Conservation (phyloP, 371 early-diverging fungal species). For the Lichtheimia ramosa region DNA sequence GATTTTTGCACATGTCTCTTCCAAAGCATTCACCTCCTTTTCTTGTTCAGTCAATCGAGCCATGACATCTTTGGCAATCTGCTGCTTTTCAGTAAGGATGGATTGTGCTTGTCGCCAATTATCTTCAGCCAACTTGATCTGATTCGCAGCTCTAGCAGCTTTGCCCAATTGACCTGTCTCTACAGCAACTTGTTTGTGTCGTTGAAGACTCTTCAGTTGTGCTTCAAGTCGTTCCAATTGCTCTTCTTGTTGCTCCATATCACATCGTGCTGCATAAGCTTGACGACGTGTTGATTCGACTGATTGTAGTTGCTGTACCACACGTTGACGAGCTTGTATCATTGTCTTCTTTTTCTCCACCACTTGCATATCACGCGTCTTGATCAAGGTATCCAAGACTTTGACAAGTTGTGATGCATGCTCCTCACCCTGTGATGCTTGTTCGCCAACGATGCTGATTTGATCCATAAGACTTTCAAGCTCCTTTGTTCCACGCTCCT, state of each 20-base stretch:
- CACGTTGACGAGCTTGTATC: constrained; percentile 1
- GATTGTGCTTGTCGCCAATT: not conserved
- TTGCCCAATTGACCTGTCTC: constrained; percentile 13
- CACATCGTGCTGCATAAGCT: constrained; percentile 6
- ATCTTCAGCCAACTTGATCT: constrained; percentile 2
- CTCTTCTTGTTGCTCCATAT: constrained; percentile 11
- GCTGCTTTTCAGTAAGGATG: not conserved
- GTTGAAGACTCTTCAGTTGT: constrained; percentile 5
- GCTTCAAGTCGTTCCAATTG: constrained; percentile 3
- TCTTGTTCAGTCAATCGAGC: constrained; percentile 1
- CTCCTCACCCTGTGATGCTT: constrained; percentile 5
- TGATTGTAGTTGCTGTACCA: not conserved
- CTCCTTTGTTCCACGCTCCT: constrained; percentile 7
- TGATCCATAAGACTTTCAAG: constrained; percentile 8
- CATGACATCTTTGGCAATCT: not conserved
- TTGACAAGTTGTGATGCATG: not conserved
- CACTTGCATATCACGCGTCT: constrained; percentile 8
- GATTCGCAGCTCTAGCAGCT: constrained; percentile 10
- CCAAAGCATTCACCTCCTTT: not conserved
- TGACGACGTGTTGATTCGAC: constrained; percentile 6
- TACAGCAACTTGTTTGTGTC: constrained; percentile 16
- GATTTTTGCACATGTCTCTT: not conserved
- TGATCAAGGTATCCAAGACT: not conserved
- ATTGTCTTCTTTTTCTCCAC: constrained; percentile 9
- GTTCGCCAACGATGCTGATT: constrained; percentile 1